Percentiles rank a stretch among this genome's conserved stretches.
Conservation (phyloP, 2,329 filamentous ascomycete species). For the Aureobasidium leucospermi region DNA sequence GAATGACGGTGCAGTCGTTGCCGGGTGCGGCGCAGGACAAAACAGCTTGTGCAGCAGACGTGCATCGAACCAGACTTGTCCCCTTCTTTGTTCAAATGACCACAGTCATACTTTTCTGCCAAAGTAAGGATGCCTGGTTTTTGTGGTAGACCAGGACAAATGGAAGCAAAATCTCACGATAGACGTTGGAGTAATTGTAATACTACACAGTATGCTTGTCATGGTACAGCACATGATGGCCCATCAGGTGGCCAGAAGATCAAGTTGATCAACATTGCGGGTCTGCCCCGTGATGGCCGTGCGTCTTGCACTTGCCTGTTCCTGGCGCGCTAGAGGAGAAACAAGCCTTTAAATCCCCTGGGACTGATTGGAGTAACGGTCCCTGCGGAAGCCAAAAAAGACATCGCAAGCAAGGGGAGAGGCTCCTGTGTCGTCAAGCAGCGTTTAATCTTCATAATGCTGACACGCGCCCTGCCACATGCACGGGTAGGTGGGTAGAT, state of each 20-base stretch:
- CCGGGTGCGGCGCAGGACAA: conserved; percentile 6
- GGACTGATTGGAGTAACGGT: neutral
- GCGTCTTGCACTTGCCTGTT: conserved; percentile 2
- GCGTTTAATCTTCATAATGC: neutral
- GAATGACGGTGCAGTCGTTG: neutral
- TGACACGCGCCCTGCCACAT: conserved; percentile 11
- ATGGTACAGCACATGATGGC: conserved; percentile 1
- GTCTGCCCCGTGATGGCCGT: neutral
- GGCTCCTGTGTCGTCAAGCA: conserved; percentile 5
- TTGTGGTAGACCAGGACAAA: neutral
- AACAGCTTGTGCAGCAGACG: conserved; percentile 5
- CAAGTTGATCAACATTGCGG: neutral
- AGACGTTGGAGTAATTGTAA: conserved; percentile 5
- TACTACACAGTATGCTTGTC: neutral
- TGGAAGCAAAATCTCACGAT: neutral
- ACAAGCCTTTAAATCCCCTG: conserved; percentile 9
- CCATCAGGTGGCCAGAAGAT: conserved; percentile 8
- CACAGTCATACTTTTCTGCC: neutral
- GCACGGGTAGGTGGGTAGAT: neutral
- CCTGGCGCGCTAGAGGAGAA: conserved; percentile 8
- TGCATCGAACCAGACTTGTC: neutral
- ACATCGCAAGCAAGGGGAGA: conserved; percentile 8
- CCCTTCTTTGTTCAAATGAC: neutral
- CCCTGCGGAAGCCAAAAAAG: neutral
- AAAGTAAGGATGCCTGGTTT: neutral